Percentiles rank a stretch among this genome's conserved stretches.
phyloP scores from a whole-genome alignment of 83 land plant species.

The Thuja plicata region DNA sequence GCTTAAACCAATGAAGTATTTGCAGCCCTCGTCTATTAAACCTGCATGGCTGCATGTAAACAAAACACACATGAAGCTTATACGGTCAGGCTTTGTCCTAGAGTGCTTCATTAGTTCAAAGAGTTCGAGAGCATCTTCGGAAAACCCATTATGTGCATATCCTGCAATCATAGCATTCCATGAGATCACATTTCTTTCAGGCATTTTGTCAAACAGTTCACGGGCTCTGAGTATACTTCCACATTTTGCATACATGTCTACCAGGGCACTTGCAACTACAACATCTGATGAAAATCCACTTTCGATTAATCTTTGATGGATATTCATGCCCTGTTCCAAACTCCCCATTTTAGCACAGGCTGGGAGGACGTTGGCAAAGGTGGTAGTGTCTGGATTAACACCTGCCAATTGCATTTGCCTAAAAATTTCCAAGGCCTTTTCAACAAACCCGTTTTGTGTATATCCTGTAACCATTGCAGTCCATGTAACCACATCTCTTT shows the following conservation, averaged over 20 bases:
- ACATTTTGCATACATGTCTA: constrained; percentile 21
- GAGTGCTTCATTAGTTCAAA: constrained; percentile 11
- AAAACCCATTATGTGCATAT: constrained; percentile 13
- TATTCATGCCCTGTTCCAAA: not conserved
- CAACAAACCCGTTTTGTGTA: constrained; percentile 13
- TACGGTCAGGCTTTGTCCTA: not conserved
- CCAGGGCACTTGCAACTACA: constrained; percentile 7
- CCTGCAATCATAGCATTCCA: constrained; percentile 20
- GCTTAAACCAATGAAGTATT: not conserved
- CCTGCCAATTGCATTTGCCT: constrained; percentile 18
- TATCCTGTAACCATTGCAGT: constrained; percentile 11
- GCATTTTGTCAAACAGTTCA: constrained; percentile 12
- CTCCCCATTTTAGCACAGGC: not conserved
- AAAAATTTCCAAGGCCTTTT: constrained; percentile 20
- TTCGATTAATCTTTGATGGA: not conserved
- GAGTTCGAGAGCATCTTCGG: constrained; percentile 1
- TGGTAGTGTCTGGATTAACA: constrained; percentile 25
- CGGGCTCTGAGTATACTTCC: constrained; percentile 6
- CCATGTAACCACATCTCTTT: constrained; percentile 15
- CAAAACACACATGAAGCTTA: constrained; percentile 6
- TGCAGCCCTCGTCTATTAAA: constrained; percentile 4
- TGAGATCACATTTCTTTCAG: constrained; percentile 8
- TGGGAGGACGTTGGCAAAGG: constrained; percentile 16
- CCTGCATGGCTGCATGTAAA: constrained; percentile 18
- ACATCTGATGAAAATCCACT: not conserved